Base-by-base conservation (phyloP, 805 yeast species). In the Saturnispora diversa region DNA sequence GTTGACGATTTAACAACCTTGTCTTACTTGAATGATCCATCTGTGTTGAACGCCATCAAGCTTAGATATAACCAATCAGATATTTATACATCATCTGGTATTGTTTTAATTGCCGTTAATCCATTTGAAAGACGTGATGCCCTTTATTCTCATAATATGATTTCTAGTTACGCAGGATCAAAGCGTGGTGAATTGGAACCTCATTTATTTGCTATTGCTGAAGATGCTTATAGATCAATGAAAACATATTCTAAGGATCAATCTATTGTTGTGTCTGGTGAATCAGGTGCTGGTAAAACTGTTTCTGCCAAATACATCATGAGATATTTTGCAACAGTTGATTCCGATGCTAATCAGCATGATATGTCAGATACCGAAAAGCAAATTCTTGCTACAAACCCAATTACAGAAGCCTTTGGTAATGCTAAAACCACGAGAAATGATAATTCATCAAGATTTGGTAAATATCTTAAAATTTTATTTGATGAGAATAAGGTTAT, bases 261-360 rank as follows among this genome's bases (percentile, higher is more conserved):
- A 65, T 90, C 98, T 1, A 88, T 90, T 47, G 96, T 90, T 13
- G 97, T 90, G 13, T 78, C 88, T 52, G 98, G 98, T 64, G 98
- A 90, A 64, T 84, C 95, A 6, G 98, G 98, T 63, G 97, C 98
- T 22, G 98, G 98, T 62, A 92, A 90, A 56, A 92, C 97, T 4
- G 97, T 90, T 31, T 80, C 92, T 47, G 98, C 98, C 29, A 90
- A 90, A 60, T 90, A 84, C 62, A 90, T 90, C 49, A 90, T 90
- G 97, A 77, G 97, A 61, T 90, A 88, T 63, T 88, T 90, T 60
- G 97, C 97, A 3, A 80, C 95, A 13, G 97, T 90, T 12, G 97
- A 90, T 45, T 60, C 65, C 8, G 69, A 68, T 47, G 57, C 56
- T 30, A 60, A 65, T 39, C 46, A 53, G 19, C 66, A 64, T 50